phyloP scores from a whole-genome alignment of 176 grass and related monocot species.

The Carex pumila region DNA sequence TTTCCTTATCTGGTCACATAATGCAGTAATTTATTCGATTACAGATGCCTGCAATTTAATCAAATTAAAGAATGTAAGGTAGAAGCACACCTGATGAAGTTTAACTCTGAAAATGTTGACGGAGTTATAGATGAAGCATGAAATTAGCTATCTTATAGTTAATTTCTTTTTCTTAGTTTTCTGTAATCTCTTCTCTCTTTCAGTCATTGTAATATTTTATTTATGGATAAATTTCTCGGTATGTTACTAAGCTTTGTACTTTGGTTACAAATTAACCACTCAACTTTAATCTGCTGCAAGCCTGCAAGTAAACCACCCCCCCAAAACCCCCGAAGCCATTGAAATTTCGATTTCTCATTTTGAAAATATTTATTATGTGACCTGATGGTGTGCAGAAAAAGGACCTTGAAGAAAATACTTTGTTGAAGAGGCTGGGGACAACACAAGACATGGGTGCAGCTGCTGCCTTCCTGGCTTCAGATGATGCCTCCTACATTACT shows the following conservation, averaged over 20 bases:
- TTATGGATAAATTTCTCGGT: not conserved
- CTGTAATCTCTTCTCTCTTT: not conserved
- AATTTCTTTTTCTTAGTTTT: not conserved
- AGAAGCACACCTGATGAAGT: not conserved
- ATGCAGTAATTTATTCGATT: not conserved
- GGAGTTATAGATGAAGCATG: not conserved
- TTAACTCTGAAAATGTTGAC: not conserved
- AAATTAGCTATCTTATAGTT: not conserved
- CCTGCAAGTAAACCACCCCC: no score
- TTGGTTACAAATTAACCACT: not conserved
- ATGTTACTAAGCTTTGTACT: not conserved
- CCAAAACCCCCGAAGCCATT: no score
- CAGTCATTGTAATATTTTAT: not conserved
- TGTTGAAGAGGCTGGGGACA: conserved; percentile 66
- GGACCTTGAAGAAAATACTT: conserved; percentile 37
- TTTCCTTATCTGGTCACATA: not conserved
- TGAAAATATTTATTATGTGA: not conserved
- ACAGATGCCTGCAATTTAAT: not conserved
- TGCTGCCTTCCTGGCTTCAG: conserved; percentile 66
- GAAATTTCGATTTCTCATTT: not conserved
- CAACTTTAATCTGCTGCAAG: not conserved
- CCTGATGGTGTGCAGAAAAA: conserved; percentile 44
- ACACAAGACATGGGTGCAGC: conserved; percentile 83
- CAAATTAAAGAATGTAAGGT: not conserved
- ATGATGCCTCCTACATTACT: conserved; percentile 77